Evolutionary conservation across 805 yeast genomes (phyloP), one percentile per base, ranked within the genome.

Genomic region (Zygosaccharomyces siamensis): DNA sequence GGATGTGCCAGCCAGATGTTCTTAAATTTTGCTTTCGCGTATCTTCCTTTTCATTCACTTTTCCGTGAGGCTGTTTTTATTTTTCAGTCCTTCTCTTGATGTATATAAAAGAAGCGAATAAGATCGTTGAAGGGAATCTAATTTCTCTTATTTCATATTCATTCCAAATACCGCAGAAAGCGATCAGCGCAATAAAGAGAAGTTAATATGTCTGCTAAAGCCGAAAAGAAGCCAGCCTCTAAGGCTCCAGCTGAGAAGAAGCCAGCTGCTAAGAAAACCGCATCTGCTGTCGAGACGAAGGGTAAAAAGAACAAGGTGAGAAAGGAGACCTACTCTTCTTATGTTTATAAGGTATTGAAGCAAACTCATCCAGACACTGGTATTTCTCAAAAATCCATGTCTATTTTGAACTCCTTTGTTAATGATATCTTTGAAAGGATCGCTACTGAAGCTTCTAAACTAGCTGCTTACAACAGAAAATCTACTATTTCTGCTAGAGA

Each of bases 321-420:
- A 81, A 88, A 87, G 83, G 96, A 89, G 77, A 87, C 96, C 56
- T 89, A 89, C 80, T 87, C 95, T 57, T 87, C 96, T 56, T 89
- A 89, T 76, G 89, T 89, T 72, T 89, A 89, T 89, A 89, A 89
- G 78, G 96, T 89, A 59, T 84, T 89, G 71, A 88, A 88, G 77
- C 96, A 89, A 79, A 89, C 96, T 56, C 96, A 89, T 77, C 96
- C 96, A 71, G 96, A 89, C 74, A 89, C 97, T 56, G 96, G 96
- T 86, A 89, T 89, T 71, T 89, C 96, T 66, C 93, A 88, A 76
- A 85, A 87, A 72, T 95, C 96, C 59, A 89, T 89, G 95, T 87
- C 95, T 55, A 89, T 89, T 74, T 84, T 89, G 93, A 89, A 89
- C 85, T 89, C 96, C 31, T 89, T 89, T 64, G 96, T 89, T 61